Evolutionary conservation across 2,329 filamentous ascomycete species (phyloP).

Genomic region (Colletotrichum australisinense): DNA sequence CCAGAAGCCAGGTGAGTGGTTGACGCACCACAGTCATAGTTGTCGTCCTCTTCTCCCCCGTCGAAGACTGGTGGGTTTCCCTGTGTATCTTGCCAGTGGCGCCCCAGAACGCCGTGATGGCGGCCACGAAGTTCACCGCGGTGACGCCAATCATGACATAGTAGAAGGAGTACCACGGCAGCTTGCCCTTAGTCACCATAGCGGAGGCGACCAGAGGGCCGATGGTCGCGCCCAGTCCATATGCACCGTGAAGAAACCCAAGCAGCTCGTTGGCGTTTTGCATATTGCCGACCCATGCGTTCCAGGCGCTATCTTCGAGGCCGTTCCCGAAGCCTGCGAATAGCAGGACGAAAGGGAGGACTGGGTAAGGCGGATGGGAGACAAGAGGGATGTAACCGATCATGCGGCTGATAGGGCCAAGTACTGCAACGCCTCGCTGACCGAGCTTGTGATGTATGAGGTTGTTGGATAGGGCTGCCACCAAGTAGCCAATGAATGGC

Average conservation of each 20-base stretch:
- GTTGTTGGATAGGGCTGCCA: conserved; percentile 74
- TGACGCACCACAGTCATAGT: conserved; percentile 56
- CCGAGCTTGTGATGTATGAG: conserved; percentile 72
- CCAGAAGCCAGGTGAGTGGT: conserved; percentile 76
- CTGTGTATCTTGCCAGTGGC: conserved; percentile 70
- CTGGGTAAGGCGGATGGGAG: conserved; percentile 76
- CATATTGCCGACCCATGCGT: conserved; percentile 77
- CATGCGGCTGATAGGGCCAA: conserved; percentile 72
- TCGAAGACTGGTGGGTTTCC: conserved; percentile 43
- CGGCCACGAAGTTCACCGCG: conserved; percentile 64
- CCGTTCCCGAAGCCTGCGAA: conserved; percentile 80
- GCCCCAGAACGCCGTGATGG: conserved; percentile 70
- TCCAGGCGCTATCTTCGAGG: conserved; percentile 70
- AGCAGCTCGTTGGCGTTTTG: conserved; percentile 78
- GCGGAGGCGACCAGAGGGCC: conserved; percentile 77
- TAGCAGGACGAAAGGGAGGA: conserved; percentile 72
- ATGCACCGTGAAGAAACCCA: conserved; percentile 78
- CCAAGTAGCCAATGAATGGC: conserved; percentile 73
- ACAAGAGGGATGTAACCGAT: conserved; percentile 73
- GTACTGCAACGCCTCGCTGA: conserved; percentile 76
- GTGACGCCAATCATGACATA: conserved; percentile 77
- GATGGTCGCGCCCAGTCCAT: conserved; percentile 78
- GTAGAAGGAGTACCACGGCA: conserved; percentile 81
- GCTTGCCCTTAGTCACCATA: conserved; percentile 71
- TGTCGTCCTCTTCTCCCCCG: conserved; percentile 55